Evolutionary conservation across 257 asterid genomes (phyloP).

Genomic region (Cynanchum wilfordii): DNA sequence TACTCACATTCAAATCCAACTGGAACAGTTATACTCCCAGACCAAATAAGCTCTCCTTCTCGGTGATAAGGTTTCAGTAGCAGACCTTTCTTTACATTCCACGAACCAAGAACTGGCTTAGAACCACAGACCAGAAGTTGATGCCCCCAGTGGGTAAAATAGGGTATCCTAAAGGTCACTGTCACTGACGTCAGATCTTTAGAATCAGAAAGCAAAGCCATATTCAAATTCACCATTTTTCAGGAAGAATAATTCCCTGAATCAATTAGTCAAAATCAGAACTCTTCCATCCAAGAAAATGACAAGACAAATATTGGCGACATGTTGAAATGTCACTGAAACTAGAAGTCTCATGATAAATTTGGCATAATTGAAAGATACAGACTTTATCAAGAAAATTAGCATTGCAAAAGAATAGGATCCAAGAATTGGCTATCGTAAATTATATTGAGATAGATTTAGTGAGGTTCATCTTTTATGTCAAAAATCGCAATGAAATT

Average conservation of each 20-base stretch:
- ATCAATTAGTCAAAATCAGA: conserved; percentile 10
- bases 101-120: conserved; percentile 73
- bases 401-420: background rate
- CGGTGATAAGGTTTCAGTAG: conserved; percentile 70
- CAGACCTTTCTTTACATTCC: conserved; percentile 90
- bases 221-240: conserved; percentile 58
- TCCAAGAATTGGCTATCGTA: background rate
- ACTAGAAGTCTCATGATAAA: background rate
- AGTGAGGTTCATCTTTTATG: background rate
- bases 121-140: conserved; percentile 82
- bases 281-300: background rate
- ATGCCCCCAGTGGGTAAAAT: conserved; percentile 91
- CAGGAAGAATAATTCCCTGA: conserved; percentile 2
- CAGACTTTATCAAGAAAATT: background rate
- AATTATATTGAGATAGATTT: background rate
- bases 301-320: background rate
- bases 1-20: conserved; percentile 59
- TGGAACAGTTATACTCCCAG: conserved; percentile 56
- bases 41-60: conserved; percentile 87
- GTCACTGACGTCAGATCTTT: conserved; percentile 52
- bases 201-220: conserved; percentile 42
- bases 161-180: conserved; percentile 74
- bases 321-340: background rate
- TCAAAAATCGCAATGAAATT: background rate
- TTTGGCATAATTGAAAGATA: background rate